Evolutionary conservation across 2,329 filamentous ascomycete genomes (phyloP).

Genomic region (Ambrosiella beaveri): DNA sequence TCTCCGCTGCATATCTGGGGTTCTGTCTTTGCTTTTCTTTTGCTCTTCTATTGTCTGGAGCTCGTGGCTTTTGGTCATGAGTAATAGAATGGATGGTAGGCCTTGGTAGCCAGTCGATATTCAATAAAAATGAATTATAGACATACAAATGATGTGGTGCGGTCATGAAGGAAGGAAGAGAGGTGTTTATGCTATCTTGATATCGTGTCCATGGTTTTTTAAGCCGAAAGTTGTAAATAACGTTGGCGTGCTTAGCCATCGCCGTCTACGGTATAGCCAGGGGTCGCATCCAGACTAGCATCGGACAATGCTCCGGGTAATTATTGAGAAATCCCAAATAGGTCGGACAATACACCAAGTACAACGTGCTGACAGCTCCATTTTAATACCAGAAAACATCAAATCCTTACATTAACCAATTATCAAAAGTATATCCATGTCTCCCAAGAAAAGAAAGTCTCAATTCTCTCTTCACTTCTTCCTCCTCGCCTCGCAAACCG

Average conservation of each 20-base stretch:
- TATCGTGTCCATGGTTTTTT: no score
- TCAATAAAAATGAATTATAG: slow-evolving; percentile 3
- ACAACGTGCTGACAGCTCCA: no score
- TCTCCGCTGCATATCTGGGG: not conserved
- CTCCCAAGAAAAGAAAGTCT: not conserved
- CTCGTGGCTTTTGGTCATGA: not conserved
- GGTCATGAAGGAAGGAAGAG: not conserved
- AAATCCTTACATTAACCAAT: no score
- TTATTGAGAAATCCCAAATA: not conserved
- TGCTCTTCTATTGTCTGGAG: not conserved
- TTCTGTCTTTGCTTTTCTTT: not conserved
- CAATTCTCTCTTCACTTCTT: not conserved
- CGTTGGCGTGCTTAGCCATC: no score
- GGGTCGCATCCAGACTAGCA: not conserved
- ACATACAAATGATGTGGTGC: not conserved
- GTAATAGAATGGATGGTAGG: not conserved
- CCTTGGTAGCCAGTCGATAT: not conserved
- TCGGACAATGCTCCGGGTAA: not conserved
- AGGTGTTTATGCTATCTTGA: not conserved
- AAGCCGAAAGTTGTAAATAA: no score
- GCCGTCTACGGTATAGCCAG: no score
- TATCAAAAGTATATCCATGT: not conserved
- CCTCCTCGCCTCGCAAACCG: slow-evolving; percentile 36
- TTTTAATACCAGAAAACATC: no score
- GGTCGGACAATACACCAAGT: no score